Conservation (phyloP, 2,329 filamentous ascomycete species). For the Ceratocystis eucalypticola region DNA sequence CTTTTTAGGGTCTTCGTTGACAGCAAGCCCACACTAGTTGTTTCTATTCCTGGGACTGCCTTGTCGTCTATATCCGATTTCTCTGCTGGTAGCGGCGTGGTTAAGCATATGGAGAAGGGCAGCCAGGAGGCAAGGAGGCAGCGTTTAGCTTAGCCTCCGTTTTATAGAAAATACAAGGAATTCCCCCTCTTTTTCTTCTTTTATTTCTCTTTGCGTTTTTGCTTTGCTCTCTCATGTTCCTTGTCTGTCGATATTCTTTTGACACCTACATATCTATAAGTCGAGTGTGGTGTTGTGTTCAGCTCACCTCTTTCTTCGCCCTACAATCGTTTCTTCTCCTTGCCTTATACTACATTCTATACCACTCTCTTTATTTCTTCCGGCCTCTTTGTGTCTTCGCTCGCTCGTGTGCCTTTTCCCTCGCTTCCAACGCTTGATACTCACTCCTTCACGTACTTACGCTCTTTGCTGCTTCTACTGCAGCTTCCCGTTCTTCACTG, state of each 20-base stretch:
- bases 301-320: conserved; percentile 15
- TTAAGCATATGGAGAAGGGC: neutral
- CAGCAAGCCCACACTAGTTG: neutral
- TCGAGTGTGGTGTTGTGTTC: neutral
- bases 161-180: conserved; percentile 6
- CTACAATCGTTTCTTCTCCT: neutral
- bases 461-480: neutral
- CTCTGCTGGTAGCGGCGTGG: neutral
- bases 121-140: neutral
- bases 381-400: neutral
- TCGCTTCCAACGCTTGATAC: conserved; percentile 12
- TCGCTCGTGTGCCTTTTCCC: conserved; percentile 16
- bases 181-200: neutral
- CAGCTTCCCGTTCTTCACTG: neutral
- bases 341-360: neutral
- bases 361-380: neutral
- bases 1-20: neutral
- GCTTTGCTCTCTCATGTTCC: conserved; percentile 16
- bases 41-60: conserved; percentile 3
- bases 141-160: neutral
- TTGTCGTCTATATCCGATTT: conserved; percentile 2
- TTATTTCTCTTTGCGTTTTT: neutral
- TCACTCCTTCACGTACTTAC: conserved; percentile 19
- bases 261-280: neutral
- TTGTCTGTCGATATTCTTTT: conserved; percentile 5